Evolutionary conservation across 192 early-diverging fungal species (phyloP), one percentile per base, ranked within the genome.

Genomic region (Podila verticillata): DNA sequence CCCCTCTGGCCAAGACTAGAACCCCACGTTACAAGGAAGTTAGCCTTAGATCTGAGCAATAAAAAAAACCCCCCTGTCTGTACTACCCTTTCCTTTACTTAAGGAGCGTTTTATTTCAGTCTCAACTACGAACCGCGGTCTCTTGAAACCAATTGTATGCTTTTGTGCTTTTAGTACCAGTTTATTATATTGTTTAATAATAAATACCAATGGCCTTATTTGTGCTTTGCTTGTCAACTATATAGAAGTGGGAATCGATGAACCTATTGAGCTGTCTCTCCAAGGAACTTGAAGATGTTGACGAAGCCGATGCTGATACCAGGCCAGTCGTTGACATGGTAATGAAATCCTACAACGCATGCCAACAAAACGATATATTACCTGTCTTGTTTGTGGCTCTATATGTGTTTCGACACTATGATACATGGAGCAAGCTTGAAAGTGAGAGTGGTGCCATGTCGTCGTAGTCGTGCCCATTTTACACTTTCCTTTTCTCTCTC

Each of bases 281-380:
- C 7, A 34, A 65, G 31, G 48, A 66, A 30, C 5, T 66, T 66
- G 49, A 48, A 54, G 64, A 66, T 12, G 22, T 30, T 8, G 49
- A 56, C 64, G 48, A n/a, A 54, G 30, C 64, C 49, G 48, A 51
- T 34, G 22, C 26, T 30, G 48, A 66, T 34, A 35, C 29, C 19
- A 48, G 30, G 17, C 49, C 49, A 13, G 64, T 66, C 5, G 17
- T 56, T 34, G 64, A 66, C 12, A 6, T 35, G 49, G 51, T 66
- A 31, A 35, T 66, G 64, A 29, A 54, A 22, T 65, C 30, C 19
- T 65, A 34, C 64, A 66, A 5, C 48, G 19, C 47, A 56, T 66
- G 64, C 64, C 64, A 22, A 35, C 64, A 66, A 54, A 65, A 56
- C 48, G 48, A 54, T 30, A 65, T 34, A 65, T 54, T 54, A 54